Percentiles rank a stretch among this genome's conserved stretches.
Conservation (phyloP, 2,329 filamentous ascomycete genomes). For the Beauveria caledonica region DNA sequence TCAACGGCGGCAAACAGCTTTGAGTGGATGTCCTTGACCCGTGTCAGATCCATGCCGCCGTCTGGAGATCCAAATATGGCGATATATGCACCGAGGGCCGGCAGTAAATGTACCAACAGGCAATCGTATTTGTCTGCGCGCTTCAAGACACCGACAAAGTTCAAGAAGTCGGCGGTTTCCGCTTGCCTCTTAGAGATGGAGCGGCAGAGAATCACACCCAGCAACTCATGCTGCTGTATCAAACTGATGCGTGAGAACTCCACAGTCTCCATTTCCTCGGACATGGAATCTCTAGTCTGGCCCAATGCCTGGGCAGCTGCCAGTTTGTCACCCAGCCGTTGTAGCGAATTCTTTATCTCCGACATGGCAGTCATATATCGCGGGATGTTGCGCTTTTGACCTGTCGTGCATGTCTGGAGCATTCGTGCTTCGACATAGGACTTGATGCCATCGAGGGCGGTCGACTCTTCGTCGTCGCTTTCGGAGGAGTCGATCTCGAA, state of each 20-base stretch:
- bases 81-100: slow-evolving; percentile 68
- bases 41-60: slow-evolving; percentile 55
- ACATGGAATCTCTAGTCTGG: slow-evolving; percentile 43
- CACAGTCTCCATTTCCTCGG: slow-evolving; percentile 66
- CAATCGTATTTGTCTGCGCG: slow-evolving; percentile 70
- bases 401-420: slow-evolving; percentile 24
- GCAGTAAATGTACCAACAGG: slow-evolving; percentile 70
- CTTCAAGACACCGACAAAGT: slow-evolving; percentile 60
- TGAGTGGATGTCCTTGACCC: slow-evolving; percentile 63
- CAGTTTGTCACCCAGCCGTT: slow-evolving; percentile 65
- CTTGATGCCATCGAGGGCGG: slow-evolving; percentile 25
- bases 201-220: slow-evolving; percentile 72
- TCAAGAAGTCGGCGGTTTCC: slow-evolving; percentile 61
- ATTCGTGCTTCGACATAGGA: slow-evolving; percentile 27
- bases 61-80: slow-evolving; percentile 72
- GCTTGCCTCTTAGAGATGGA: slow-evolving; percentile 70
- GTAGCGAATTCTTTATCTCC: slow-evolving; percentile 68
- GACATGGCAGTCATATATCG: slow-evolving; percentile 71
- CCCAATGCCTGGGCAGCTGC: slow-evolving; percentile 70
- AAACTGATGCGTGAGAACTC: slow-evolving; percentile 75
- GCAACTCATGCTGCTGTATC: slow-evolving; percentile 79
- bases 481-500: slow-evolving; percentile 54
- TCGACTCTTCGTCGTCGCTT: slow-evolving; percentile 49
- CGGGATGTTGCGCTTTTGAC: slow-evolving; percentile 56
- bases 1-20: slow-evolving; percentile 60